Evolutionary conservation across 306 rosid genomes (phyloP), one percentile per base, ranked within the genome.

Genomic region (Prunus salicina): DNA sequence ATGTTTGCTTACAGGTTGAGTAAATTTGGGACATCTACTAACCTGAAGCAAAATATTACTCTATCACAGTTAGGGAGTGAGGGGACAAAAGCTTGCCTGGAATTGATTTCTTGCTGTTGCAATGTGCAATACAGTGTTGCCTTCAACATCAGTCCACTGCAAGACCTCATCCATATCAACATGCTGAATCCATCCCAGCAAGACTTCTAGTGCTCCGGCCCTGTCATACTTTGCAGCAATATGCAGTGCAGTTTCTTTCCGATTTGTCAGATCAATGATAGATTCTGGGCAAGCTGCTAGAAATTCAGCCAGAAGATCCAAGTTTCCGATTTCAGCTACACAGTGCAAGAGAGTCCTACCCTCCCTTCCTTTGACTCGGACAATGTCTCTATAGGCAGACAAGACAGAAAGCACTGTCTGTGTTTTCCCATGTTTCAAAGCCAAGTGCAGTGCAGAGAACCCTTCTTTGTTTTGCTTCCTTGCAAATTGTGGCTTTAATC

Each of bases 241-340:
- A 64, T 86, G 89, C 52, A 86, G 18, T 56, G 85, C 81, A 56
- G 80, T 83, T 30, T 86, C 89, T 38, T 81, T 76, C 10, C 41
- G 46, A 51, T 76, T 67, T 3, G 83, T 86, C 52, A 75, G 80
- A 61, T 71, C 87, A 63, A 80, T 56, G 11, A 83, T 71, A 5
- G 85, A 78, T 22, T 30, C 61, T 1, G 89, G 87, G n/a, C 89
- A 86, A 24, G 55, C 65, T 0, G 60, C 66, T 0, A 86, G 65
- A 70, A 86, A 83, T 15, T 50, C 74, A 0, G 69, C 79, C 46
- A 86, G 28, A 3, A 80, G 62, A 61, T 80, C 83, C 22, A 22
- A 6, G 16, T 58, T 45, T 1, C 83, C 87, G 0, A 12, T 28
- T 12, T 41, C 58, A 14, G 87, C 79, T n/a, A 34, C 89, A 49